phyloP scores from a whole-genome alignment of 1,139 yeast species.

The Spencermartinsiella ligniputridi region DNA sequence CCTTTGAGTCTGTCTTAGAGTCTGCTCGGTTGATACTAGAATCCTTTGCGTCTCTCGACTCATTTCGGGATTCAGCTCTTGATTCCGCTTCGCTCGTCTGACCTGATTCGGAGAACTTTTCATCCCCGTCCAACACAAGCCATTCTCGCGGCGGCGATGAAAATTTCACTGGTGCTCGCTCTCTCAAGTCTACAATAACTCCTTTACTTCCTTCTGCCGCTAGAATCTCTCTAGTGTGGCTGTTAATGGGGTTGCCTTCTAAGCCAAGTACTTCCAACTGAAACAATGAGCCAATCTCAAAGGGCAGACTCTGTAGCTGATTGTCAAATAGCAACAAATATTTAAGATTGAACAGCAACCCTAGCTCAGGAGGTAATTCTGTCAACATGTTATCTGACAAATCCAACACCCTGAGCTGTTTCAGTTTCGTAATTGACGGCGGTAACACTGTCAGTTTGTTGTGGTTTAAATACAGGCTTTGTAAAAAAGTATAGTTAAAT shows the following conservation, averaged over 20 bases:
- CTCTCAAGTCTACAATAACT: slow-evolving; percentile 73
- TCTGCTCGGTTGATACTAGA: neutral
- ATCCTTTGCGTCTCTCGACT: neutral
- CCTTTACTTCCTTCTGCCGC: slow-evolving; percentile 86
- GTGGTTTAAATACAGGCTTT: slow-evolving; percentile 82
- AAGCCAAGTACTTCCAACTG: slow-evolving; percentile 84
- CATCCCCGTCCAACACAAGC: slow-evolving; percentile 61
- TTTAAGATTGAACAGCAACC: slow-evolving; percentile 73
- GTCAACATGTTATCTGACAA: slow-evolving; percentile 71
- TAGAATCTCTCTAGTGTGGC: slow-evolving; percentile 57
- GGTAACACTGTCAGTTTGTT: slow-evolving; percentile 73
- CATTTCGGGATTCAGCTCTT: slow-evolving; percentile 12
- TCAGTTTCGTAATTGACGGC: slow-evolving; percentile 60
- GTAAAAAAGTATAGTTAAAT: slow-evolving; percentile 79
- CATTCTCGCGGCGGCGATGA: slow-evolving; percentile 76
- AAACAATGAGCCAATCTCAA: slow-evolving; percentile 79
- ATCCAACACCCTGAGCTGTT: slow-evolving; percentile 77
- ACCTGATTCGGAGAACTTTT: slow-evolving; percentile 10
- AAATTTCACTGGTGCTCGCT: slow-evolving; percentile 63
- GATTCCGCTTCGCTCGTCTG: slow-evolving; percentile 1
- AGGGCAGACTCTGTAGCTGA: slow-evolving; percentile 67
- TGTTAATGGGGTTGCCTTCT: slow-evolving; percentile 86
- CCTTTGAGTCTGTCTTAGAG: slow-evolving; percentile 13
- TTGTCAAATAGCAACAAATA: slow-evolving; percentile 88
- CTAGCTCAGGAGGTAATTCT: slow-evolving; percentile 75